Evolutionary conservation across 768 basidiomycete species (phyloP).

Genomic region (Ramaria rubella): DNA sequence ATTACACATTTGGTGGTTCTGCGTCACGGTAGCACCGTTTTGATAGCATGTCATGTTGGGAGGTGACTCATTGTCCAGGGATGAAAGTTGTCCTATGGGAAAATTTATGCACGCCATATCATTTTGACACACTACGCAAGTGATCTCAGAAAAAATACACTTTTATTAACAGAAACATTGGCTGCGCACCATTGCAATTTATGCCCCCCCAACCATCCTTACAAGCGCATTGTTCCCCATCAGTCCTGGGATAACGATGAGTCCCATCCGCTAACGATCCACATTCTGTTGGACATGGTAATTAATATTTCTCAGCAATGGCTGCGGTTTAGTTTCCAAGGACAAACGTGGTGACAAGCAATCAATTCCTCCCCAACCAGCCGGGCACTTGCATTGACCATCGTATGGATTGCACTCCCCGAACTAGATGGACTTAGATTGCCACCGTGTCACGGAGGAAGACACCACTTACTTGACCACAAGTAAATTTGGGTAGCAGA

Average conservation of each 20-base stretch:
- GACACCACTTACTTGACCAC: conserved; percentile 53
- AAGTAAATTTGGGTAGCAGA: conserved; percentile 81
- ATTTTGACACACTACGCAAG: conserved; percentile 68
- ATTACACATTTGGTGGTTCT: conserved; percentile 96
- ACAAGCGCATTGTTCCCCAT: conserved; percentile 75
- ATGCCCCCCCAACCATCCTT: conserved; percentile 94
- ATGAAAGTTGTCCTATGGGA: conserved; percentile 46
- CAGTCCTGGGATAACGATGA: conserved; percentile 72
- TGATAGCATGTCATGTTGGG: conserved; percentile 90
- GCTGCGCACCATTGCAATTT: conserved; percentile 85
- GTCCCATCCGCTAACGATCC: conserved; percentile 90
- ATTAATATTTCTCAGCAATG: too few species aligned
- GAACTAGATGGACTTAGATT: conserved; percentile 32
- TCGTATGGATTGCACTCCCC: conserved; percentile 87
- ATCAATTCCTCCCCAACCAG: conserved; percentile 97
- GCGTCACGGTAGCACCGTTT: conserved; percentile 88
- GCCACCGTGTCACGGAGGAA: not conserved
- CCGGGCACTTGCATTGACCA: conserved; percentile 93
- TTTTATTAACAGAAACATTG: not conserved
- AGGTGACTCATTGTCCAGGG: conserved; percentile 28
- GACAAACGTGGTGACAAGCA: conserved; percentile 84
- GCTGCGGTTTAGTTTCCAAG: too few species aligned
- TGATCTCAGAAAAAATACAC: not conserved
- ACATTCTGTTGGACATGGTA: conserved; percentile 52
- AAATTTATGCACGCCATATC: conserved; percentile 77